Evolutionary conservation across 768 basidiomycete genomes (phyloP).

Genomic region (Boletus rex-veris): DNA sequence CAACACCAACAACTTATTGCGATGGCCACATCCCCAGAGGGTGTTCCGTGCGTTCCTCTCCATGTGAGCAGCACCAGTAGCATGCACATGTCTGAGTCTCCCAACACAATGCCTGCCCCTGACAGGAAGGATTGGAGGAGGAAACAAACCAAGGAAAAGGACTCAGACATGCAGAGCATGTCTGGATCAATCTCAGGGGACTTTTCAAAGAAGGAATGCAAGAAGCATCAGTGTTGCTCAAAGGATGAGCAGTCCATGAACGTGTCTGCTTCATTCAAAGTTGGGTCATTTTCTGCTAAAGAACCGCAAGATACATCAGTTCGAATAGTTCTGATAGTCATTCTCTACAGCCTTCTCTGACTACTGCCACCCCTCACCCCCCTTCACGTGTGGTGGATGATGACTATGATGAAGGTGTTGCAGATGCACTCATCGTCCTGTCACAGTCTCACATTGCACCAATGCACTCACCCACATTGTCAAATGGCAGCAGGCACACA

Average conservation of each 20-base stretch:
- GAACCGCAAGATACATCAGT: too few species aligned
- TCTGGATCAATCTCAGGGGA: slow-evolving; percentile 35
- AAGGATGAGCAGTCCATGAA: slow-evolving; percentile 32
- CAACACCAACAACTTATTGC: slow-evolving; percentile 35
- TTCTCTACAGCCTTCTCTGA: too few species aligned
- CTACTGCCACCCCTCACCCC: too few species aligned
- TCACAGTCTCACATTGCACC: too few species aligned
- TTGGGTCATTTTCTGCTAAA: too few species aligned
- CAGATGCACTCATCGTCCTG: too few species aligned
- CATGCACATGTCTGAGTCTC: slow-evolving; percentile 58
- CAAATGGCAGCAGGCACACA: too few species aligned
- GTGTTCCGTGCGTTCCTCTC: slow-evolving; percentile 26
- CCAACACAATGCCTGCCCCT: slow-evolving; percentile 39
- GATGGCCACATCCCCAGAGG: slow-evolving; percentile 49
- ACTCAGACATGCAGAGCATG: slow-evolving; percentile 35
- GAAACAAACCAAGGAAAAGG: slow-evolving; percentile 48
- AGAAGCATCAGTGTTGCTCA: slow-evolving; percentile 42
- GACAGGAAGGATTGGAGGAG: slow-evolving; percentile 47
- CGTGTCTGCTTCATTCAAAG: too few species aligned
- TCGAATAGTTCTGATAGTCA: too few species aligned
- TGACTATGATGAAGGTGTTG: too few species aligned
- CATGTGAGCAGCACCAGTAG: slow-evolving; percentile 29
- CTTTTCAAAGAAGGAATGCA: slow-evolving; percentile 56
- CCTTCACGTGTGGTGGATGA: too few species aligned
- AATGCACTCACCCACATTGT: too few species aligned